Evolutionary conservation across 805 yeast species (phyloP), one percentile per base, ranked within the genome.

Genomic region (Candida easanensis): DNA sequence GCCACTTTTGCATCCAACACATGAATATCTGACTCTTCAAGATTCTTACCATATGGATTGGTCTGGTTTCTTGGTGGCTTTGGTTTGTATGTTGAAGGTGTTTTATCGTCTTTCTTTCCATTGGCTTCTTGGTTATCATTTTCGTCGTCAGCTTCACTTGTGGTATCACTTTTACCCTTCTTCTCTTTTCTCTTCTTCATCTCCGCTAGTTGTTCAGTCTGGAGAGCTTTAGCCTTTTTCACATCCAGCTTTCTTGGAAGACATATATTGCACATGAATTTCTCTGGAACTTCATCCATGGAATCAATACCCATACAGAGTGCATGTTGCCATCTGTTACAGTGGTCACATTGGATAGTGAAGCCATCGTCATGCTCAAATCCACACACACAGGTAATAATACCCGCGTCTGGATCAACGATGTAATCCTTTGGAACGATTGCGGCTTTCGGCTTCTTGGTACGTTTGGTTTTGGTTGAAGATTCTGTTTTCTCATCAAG

Each of bases 281-380:
- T 79, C 43, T 88, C 96, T 0, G 96, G 96, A 0, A 82, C 95
- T 38, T 84, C 82, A 31, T 78, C 84, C 45, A 77, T 79, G 35
- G 82, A 77, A 35, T 71, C 71, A 44, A 86, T 87, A 7, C 84
- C 84, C 77, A 88, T 87, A 64, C 98, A 90, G n/a, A 78, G 71
- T 21, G 93, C 89, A 66, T 90, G 98, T 61, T 90, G 97, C 97
- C 97, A 90, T 49, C 96, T 78, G 62, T 77, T 82, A 63, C 98
- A 90, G 26, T 79, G 74, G 61, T 89, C 97, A 67, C 99, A 93
- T 65, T 93, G 98, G 49, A 93, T 86, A 19, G 95, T 90, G 57
- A 88, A 84, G 0, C 97, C 97, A 54, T 91, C 93, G 64, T 88
- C 97, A 47, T 88, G 95, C 45, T 80, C 86, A 53, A 73, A 81